phyloP scores from a whole-genome alignment of 495 filamentous ascomycete species.

The Aspergillus olivimuriae region DNA sequence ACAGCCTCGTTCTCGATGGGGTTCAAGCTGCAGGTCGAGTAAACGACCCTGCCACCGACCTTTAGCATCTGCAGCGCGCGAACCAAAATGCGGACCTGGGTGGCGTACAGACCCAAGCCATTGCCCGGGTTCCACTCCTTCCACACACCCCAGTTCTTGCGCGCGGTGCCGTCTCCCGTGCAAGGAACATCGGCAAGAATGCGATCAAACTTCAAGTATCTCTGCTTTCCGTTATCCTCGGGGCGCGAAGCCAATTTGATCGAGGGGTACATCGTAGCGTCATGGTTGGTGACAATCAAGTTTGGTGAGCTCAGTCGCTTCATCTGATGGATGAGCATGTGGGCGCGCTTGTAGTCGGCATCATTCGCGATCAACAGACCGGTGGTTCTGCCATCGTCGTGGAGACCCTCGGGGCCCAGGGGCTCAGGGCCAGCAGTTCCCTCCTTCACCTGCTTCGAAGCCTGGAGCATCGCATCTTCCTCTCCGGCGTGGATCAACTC shows the following conservation, averaged over 20 bases:
- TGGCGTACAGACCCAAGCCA: constrained; percentile 75
- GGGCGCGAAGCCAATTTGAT: constrained; percentile 62
- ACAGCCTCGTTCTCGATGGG: constrained; percentile 98
- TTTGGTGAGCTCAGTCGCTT: constrained; percentile 96
- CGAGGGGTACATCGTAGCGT: constrained; percentile 91
- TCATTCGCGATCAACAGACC: constrained; percentile 94
- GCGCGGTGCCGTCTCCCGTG: constrained; percentile 85
- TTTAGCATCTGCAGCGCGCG: constrained; percentile 96
- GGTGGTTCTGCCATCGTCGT: constrained; percentile 79
- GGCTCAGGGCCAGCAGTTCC: constrained; percentile 42
- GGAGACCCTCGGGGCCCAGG: constrained; percentile 45
- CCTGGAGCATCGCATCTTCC: constrained; percentile 67
- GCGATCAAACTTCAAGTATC: constrained; percentile 92
- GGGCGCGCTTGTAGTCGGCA: constrained; percentile 85
- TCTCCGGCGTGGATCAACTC: constrained; percentile 92
- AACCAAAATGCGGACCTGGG: constrained; percentile 83
- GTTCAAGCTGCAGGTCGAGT: constrained; percentile 98
- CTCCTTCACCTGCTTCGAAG: constrained; percentile 46
- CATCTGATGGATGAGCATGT: constrained; percentile 95
- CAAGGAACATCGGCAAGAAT: constrained; percentile 96
- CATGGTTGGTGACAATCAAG: constrained; percentile 94
- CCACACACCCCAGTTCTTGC: constrained; percentile 92
- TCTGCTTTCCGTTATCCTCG: constrained; percentile 46
- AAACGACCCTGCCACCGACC: constrained; percentile 86
- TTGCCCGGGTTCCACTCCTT: constrained; percentile 85